Evolutionary conservation across 2,329 filamentous ascomycete genomes (phyloP), one percentile per base, ranked within the genome.

Genomic region (Periconia digitata): DNA sequence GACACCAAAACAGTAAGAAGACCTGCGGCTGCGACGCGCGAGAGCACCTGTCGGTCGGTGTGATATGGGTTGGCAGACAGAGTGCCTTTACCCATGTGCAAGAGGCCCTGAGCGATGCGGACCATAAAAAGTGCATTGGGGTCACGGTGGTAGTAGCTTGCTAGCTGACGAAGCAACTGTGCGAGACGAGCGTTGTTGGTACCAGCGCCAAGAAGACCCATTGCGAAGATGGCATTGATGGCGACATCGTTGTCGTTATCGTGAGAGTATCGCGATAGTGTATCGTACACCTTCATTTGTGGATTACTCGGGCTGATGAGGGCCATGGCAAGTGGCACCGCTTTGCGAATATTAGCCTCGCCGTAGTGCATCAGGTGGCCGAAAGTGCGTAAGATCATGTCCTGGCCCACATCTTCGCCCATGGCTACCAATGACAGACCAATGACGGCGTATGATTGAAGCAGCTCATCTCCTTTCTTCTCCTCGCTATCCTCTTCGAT

Each of bases 201-300:
- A 62, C 94, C 94, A 2, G 94, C 94, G 63, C 94, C 94, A 32
- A 96, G 81, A 50, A 99, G 86, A 74, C 94, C 94, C 94, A 99
- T 99, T 59, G 94, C 92, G 67, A 99, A 99, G 69, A 99, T 99
- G 64, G 94, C 91, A 69, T 97, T 99, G 73, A 99, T 89, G 34
- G 94, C 94, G 40, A 99, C 94, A 65, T 99, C 94, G 54, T 92
- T 95, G 75, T 99, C 94, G 60, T 94, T 99, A 77, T 99, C 94
- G 81, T 99, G 94, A 56, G 89, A 95, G 81, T 99, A 99, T 67
- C 94, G 83, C 43, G 94, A 99, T 10, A 99, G 79, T 0, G 94
- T 99, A 72, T 99, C 94, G 77, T 99, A 99, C 40, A 99, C 89
- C 80, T 97, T 99, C 92, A 99, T 99, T 72, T 99, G 95, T 10